Base-by-base conservation (phyloP, 208 protist genomes). In the Crithidia brevicula region DNA sequence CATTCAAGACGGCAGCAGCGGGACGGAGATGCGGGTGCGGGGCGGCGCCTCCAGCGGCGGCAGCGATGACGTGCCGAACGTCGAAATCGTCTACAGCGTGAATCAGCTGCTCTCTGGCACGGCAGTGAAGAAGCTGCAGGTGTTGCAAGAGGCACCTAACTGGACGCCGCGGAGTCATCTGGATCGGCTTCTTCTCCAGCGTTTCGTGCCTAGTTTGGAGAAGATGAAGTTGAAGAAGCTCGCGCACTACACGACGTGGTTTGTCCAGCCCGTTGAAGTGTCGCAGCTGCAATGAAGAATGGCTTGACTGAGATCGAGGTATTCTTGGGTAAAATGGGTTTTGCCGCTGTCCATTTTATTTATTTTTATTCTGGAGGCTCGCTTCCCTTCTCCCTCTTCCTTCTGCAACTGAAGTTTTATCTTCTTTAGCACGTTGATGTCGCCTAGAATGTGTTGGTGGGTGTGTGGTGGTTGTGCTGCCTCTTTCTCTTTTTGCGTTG, bases 161-260 rank as follows among this genome's bases (percentile, higher is more conserved):
- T 92, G 84, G 85, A 28, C 42, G 40, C 78, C 86, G 58, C 69
- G 67, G 4, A 88, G 79, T n/a, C 16, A 72, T n/a, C 52, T 93
- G n/a, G 84, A 88, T 38, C 64, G 46, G 4, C 71, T 75, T 27
- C 9, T 93, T 4, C 58, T 90, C 15, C 71, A 62, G 3, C 64
- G 74, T 25, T 15, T 91, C 16, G 28, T 88, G 16, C 79, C 74
- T 40, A 71, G 71, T 15, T 53, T 94, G 33, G 67, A 83, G 43
- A 62, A 74, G 31, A 27, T 71, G 43, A 86, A 80, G 61, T 74
- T 95, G 46, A 78, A 75, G 52, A 89, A 90, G 54, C 81, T 83
- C 46, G 90, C 84, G n/a, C 79, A 92, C 59, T 93, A 95, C 67
- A 84, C 79, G 13, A 91, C 90, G 36, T 95, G 87, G 83, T 84